A percentile compares a stretch with the other conserved stretches of the same genome.
These are phyloP conservation scores for Russula sp. DNA, from an alignment of 768 basidiomycete species.

Conservation along the genomic window DNA sequence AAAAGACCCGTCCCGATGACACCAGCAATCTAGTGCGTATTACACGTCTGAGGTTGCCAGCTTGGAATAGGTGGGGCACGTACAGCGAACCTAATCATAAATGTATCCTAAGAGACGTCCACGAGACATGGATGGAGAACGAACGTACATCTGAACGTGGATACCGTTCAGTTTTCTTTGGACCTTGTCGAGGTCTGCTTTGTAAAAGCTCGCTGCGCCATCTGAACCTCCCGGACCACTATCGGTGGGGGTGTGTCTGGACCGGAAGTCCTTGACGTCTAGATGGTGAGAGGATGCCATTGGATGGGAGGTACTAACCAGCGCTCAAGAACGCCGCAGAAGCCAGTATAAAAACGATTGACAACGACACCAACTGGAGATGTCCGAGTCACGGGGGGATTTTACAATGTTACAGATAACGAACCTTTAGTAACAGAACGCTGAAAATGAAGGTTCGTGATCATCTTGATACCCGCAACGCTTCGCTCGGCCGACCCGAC, in stretches of 20 bases:
- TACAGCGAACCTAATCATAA: slow-evolving; percentile 18
- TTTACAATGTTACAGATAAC: neutral
- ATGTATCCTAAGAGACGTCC: neutral
- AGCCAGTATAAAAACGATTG: neutral
- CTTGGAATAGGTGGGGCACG: neutral
- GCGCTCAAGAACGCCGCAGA: neutral
- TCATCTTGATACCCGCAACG: neutral
- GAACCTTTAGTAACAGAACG: neutral
- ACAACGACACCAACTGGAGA: neutral
- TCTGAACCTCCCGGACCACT: neutral
- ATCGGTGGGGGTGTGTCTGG: neutral
- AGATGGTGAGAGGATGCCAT: neutral
- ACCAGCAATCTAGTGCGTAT: slow-evolving; percentile 26
- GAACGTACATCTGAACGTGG: slow-evolving; percentile 22
- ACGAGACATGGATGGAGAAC: neutral
- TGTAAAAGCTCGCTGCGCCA: slow-evolving; percentile 7
- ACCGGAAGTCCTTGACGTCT: neutral
- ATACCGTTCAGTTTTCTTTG: slow-evolving; percentile 17
- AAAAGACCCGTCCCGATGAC: slow-evolving; percentile 32
- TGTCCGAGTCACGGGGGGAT: neutral
- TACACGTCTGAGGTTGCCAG: neutral
- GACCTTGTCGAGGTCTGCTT: slow-evolving; percentile 16
- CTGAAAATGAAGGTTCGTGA: neutral
- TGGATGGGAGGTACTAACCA: neutral
- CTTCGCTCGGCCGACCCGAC: neutral